Evolutionary conservation across 139 green algal genomes (phyloP).

Genomic region (Zygnema cylindricum): DNA sequence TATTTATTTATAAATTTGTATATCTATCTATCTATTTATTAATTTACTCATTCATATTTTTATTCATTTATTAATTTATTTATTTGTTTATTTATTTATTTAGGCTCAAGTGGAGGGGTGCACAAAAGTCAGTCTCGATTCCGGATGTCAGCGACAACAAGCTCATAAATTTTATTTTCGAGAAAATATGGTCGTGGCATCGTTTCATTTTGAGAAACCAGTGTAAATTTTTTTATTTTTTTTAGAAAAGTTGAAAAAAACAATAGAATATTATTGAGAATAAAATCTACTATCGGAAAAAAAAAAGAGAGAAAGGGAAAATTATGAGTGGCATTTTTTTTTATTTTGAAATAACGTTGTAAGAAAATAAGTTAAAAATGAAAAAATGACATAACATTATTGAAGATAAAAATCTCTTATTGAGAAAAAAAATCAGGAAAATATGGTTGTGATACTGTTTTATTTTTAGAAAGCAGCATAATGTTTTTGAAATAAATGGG

Average conservation of each 20-base stretch:
- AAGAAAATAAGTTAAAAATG: too few relatives aligned
- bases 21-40: neutral
- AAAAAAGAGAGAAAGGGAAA: too few relatives aligned
- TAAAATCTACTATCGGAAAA: too few relatives aligned
- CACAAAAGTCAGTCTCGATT: neutral
- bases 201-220: constrained; percentile 11
- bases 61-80: neutral
- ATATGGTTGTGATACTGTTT: too few relatives aligned
- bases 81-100: neutral
- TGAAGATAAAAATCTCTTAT: too few relatives aligned
- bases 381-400: too few relatives aligned
- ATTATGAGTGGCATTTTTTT: neutral
- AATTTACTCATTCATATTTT: neutral
- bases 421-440: too few relatives aligned
- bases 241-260: neutral
- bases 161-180: constrained; percentile 3
- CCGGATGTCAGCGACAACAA: neutral
- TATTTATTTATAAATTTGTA: neutral
- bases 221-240: too few relatives aligned
- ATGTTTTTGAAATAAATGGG: too few relatives aligned
- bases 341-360: too few relatives aligned
- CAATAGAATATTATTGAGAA: too few relatives aligned
- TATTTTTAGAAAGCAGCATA: too few relatives aligned
- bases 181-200: neutral
- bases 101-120: neutral